A percentile compares a stretch with the other conserved stretches of the same genome.
Evolutionary conservation across 2,329 filamentous ascomycete genomes (phyloP).

Genomic region (Penicillium sp.): DNA sequence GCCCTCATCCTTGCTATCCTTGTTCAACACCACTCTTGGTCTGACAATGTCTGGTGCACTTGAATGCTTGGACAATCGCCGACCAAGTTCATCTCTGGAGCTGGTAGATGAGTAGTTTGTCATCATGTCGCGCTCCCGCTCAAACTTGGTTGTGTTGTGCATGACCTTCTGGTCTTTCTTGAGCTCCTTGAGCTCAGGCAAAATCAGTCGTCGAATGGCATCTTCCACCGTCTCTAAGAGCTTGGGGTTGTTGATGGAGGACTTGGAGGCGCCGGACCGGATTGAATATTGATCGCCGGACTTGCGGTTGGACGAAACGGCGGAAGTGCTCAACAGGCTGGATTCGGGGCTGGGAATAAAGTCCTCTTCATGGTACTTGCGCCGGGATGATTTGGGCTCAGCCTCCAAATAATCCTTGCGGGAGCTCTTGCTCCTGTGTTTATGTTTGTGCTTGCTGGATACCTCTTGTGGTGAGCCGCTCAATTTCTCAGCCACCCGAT

Average conservation of each 20-base stretch:
- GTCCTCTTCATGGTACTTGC: conserved; percentile 57
- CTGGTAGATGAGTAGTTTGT: conserved; percentile 62
- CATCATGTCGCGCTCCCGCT: conserved; percentile 57
- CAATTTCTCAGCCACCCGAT: conserved; percentile 70
- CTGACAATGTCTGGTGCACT: conserved; percentile 63
- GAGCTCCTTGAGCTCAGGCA: conserved; percentile 87
- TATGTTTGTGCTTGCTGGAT: conserved; percentile 45
- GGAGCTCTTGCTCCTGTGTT: conserved; percentile 42
- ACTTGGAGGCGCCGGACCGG: conserved; percentile 61
- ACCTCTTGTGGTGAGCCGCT: conserved; percentile 52
- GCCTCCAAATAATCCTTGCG: conserved; percentile 49
- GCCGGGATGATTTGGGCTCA: conserved; percentile 48
- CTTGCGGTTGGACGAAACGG: conserved; percentile 55
- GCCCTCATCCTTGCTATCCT: conserved; percentile 60
- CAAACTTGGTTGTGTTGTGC: conserved; percentile 69
- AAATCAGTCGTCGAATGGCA: conserved; percentile 82
- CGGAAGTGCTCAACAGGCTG: conserved; percentile 60
- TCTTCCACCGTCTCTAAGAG: conserved; percentile 90
- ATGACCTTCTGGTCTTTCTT: conserved; percentile 86
- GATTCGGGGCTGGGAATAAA: conserved; percentile 60
- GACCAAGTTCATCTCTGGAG: conserved; percentile 56
- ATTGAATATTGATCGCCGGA: conserved; percentile 61
- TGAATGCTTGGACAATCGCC: conserved; percentile 61
- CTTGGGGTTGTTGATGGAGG: conserved; percentile 89
- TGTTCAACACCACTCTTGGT: conserved; percentile 62